Base-by-base conservation (phyloP, 148 eudicot genomes). In the Fagopyrum esculentum region DNA sequence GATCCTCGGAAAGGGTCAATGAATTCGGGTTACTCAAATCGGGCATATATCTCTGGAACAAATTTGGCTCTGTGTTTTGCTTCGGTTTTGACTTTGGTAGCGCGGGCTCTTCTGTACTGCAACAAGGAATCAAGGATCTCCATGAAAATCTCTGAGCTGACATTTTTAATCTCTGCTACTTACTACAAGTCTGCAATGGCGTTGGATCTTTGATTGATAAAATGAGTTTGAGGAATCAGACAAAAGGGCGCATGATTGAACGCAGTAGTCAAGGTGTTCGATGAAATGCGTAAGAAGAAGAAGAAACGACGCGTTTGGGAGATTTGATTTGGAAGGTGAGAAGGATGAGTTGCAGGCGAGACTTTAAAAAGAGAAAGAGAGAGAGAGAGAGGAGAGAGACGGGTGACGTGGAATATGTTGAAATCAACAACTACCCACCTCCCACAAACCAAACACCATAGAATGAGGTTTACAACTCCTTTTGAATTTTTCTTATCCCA, bases 1-100 rank as follows among this genome's bases (percentile, higher is more conserved):
- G 75, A 75, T 94, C 98, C 48, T 84, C 90, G 0, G 97, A 84
- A 0, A 88, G 73, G 3, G 88, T 86, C 9, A 61, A 48, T 3
- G 87, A 81, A 55, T 82, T 79, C 0, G 91, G 87, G 71, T 83
- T 60, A 73, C 93, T 88, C 0, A 91, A 74, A 70, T 89, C 91
- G 35, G 84, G 77, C 0, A 87, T 85, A 1, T 81, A 26, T 60
- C 89, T 77, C 50, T 74, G 83, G 57, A 83, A 85, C 12, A 89
- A 82, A 22, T 76, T 9, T 9, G 80, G 82, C 44, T 78, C 77
- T 22, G 63, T 11, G 13, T 5, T 63, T 30, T 15, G 46, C 16
- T 45, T 59, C 30, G 72, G 77, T 40, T 57, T 79, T 46, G 69
- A 78, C 15, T 61, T 61, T 15, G 68, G 13, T 19, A 6, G 13